Conservation (phyloP, 441 rosid genomes). For the Raphanus hybrid region DNA sequence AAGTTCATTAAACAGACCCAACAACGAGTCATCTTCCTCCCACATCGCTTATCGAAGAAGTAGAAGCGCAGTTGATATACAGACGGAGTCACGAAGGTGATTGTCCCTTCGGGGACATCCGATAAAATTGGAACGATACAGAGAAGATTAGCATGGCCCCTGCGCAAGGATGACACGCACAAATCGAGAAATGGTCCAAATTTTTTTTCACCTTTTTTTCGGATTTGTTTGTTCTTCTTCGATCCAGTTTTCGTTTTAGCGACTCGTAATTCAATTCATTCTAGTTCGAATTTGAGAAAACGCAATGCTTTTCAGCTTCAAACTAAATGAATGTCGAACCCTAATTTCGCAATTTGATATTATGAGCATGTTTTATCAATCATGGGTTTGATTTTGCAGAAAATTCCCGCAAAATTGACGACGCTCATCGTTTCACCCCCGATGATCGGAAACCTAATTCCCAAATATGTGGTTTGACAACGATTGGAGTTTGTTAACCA, state of each 20-base stretch:
- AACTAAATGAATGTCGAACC: neutral
- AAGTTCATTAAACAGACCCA: neutral
- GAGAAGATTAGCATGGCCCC: slow-evolving; percentile 79
- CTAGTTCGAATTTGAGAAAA: too few relatives aligned
- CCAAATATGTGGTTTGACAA: too few relatives aligned
- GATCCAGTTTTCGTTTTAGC: too few relatives aligned
- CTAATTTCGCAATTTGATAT: neutral
- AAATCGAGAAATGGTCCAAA: slow-evolving; percentile 67
- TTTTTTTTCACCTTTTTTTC: slow-evolving; percentile 18
- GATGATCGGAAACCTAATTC: too few relatives aligned
- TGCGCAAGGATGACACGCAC: slow-evolving; percentile 73
- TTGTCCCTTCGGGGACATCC: slow-evolving; percentile 55
- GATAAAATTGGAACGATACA: slow-evolving; percentile 76
- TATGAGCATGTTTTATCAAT: neutral
- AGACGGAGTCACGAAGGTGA: neutral
- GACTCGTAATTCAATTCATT: too few relatives aligned
- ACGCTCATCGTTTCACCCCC: too few relatives aligned
- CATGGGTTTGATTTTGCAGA: neutral
- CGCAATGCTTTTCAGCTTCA: too few relatives aligned
- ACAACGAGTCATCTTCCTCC: neutral
- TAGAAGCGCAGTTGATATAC: neutral
- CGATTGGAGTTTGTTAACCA: neutral
- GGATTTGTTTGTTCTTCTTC: too few relatives aligned
- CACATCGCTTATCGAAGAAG: neutral
- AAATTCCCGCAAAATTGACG: too few relatives aligned